phyloP scores from a whole-genome alignment of 1,284 basidiomycete species.

The Peniophora sp. region DNA sequence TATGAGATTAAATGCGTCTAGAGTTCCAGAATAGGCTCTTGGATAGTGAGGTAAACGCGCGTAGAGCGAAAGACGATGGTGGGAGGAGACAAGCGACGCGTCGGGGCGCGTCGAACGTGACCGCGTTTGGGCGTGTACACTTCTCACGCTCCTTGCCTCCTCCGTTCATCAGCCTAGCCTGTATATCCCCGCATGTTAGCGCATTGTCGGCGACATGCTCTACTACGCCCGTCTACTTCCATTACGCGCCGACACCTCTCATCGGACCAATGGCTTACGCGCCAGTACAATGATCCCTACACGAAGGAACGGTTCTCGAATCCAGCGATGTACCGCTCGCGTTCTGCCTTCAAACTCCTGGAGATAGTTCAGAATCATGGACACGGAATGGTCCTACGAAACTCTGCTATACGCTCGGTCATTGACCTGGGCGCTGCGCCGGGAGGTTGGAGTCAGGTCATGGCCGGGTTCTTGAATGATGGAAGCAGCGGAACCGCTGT shows the following conservation, averaged over 20 bases:
- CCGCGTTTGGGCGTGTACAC: too few relatives aligned
- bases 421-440: constrained; percentile 85
- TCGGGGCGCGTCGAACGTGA: too few relatives aligned
- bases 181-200: too few relatives aligned
- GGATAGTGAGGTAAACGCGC: too few relatives aligned
- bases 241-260: constrained; percentile 23
- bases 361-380: constrained; percentile 47
- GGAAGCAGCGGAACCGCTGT: not conserved
- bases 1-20: too few relatives aligned
- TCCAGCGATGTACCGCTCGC: constrained; percentile 54
- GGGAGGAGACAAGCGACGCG: too few relatives aligned
- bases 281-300: constrained; percentile 62
- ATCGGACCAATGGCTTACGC: constrained; percentile 39
- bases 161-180: too few relatives aligned
- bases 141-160: too few relatives aligned
- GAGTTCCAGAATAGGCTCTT: too few relatives aligned
- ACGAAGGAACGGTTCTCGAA: constrained; percentile 47
- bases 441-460: constrained; percentile 85
- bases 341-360: constrained; percentile 81
- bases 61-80: too few relatives aligned
- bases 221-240: constrained; percentile 1
- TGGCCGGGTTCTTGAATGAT: constrained; percentile 36
- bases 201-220: too few relatives aligned
- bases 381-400: constrained; percentile 43
- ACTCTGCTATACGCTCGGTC: constrained; percentile 46